Percentiles rank a stretch among this genome's conserved stretches.
Evolutionary conservation across 2,329 filamentous ascomycete genomes (phyloP).

Genomic region (Hypoxylon sp.): DNA sequence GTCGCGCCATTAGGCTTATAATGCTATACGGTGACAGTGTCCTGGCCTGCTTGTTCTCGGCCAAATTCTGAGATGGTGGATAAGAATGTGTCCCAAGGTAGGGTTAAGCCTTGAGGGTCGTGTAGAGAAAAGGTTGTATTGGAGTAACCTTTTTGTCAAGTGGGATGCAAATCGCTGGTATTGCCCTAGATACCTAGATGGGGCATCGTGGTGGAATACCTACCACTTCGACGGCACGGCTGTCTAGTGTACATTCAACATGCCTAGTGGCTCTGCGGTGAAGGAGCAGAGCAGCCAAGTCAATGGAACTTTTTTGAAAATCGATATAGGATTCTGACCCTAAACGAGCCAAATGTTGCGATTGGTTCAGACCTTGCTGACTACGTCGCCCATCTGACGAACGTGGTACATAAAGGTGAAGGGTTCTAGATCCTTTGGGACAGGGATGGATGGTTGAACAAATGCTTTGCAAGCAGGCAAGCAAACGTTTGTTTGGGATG

Average conservation of each 20-base stretch:
- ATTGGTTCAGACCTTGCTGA: conserved; percentile 38
- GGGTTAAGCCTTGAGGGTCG: conserved; percentile 22
- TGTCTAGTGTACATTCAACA: conserved; percentile 31
- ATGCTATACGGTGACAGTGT: conserved; percentile 15
- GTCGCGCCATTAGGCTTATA: conserved; percentile 1
- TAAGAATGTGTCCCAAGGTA: conserved; percentile 24
- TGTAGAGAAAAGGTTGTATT: conserved; percentile 25
- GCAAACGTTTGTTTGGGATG: conserved; percentile 15
- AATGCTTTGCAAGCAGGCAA: conserved; percentile 3
- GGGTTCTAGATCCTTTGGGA: conserved; percentile 41
- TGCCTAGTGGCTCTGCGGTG: conserved; percentile 17
- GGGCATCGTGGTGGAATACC: conserved; percentile 18
- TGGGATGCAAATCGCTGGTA: conserved; percentile 21
- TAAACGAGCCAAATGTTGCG: conserved; percentile 5
- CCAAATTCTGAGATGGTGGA: conserved; percentile 27
- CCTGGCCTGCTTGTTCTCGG: conserved; percentile 28
- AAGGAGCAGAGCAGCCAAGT: conserved; percentile 17
- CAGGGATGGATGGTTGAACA: conserved; percentile 18
- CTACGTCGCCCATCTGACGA: conserved; percentile 32
- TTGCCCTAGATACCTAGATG: conserved; percentile 7
- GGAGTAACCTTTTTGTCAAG: conserved; percentile 7
- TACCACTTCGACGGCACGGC: conserved; percentile 22
- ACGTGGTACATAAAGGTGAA: conserved; percentile 24
- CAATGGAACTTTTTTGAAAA: conserved; percentile 29
- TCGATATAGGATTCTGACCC: conserved; percentile 36